Evolutionary conservation across 2,329 filamentous ascomycete species (phyloP).

Genomic region (Teratosphaeria nubilosa): DNA sequence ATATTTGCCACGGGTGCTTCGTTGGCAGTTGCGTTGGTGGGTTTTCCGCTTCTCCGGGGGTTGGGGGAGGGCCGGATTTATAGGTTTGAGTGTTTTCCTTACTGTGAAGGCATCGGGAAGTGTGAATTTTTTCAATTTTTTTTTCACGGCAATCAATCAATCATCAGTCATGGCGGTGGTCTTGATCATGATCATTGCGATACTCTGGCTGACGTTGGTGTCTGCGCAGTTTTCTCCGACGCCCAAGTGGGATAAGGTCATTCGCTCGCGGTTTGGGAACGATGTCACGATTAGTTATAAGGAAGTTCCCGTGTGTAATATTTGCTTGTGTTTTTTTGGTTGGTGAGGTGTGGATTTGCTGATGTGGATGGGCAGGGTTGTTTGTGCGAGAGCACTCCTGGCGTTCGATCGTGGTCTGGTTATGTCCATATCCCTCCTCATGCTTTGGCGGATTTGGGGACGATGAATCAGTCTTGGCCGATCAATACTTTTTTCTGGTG

Average conservation of each 20-base stretch:
- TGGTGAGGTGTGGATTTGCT: not conserved
- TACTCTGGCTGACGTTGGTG: not conserved
- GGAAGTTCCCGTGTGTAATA: not conserved
- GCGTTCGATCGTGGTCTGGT: constrained; percentile 41
- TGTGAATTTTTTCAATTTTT: no score
- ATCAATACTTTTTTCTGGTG: constrained; percentile 32
- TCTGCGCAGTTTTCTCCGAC: constrained; percentile 7
- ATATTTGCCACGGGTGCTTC: no score
- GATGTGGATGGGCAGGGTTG: constrained; percentile 6
- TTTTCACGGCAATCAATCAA: no score
- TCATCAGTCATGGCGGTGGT: not conserved
- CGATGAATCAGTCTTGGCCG: constrained; percentile 31
- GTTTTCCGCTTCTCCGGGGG: no score
- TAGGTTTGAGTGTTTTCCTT: no score
- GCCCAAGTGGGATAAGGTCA: constrained; percentile 4
- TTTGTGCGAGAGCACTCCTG: constrained; percentile 43
- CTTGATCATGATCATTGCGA: no score
- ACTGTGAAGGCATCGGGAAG: no score
- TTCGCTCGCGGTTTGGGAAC: constrained; percentile 2
- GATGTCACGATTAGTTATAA: constrained; percentile 12
- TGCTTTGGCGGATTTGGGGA: constrained; percentile 26
- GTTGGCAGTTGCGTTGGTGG: no score
- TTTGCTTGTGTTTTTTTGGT: not conserved
- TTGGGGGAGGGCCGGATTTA: no score
- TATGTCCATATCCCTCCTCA: constrained; percentile 34